Base-by-base conservation (phyloP, 2,329 filamentous ascomycete genomes). In the Penicillium glabrum region DNA sequence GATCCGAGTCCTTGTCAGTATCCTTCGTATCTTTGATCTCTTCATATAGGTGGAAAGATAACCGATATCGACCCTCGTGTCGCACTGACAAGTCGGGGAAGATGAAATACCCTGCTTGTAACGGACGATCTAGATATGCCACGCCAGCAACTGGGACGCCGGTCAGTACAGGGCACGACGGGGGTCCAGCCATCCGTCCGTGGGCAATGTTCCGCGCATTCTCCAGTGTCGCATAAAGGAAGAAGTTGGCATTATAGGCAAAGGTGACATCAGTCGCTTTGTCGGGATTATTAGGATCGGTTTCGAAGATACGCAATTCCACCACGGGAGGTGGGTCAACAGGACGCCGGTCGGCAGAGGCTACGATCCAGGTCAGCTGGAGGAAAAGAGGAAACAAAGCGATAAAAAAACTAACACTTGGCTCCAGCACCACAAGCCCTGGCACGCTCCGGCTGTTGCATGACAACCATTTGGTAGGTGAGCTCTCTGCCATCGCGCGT, bases 21-120 rank as follows among this genome's bases (percentile, higher is more conserved):
- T 97, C 92, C 73, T 88, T 88, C 57, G 84, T 79, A 56, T 96
- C 89, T 81, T 96, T 96, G 70, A 92, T 88, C 72, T 96, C 90
- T 78, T 99, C 95, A 67, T 95, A 98, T 33, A 99, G 80, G 68
- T 91, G 93, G 77, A 99, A 98, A 60, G 87, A 90, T 53, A 99
- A 79, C n/a, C 89, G 84, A 75, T 97, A 99, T 65, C 89, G 88
- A 60, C 95, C 95, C 75, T 99, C 95, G 69, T 99, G 93, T 55
- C 95, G 88, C 47, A 99, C 93, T 0, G 93, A 97, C 27, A 98
- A 81, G 75, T 99, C 95, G 3, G 95, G 95, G 73, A 99, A 99
- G 74, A 99, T 90, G 76, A 99, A 99, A 75, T 98, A 99, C 53
- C 93, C 95, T 16, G 86, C 86, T 21, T 84, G 85, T 2, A 74